A percentile compares a stretch with the other conserved stretches of the same genome.
These are phyloP conservation scores for Brasenia schreberi DNA, from an alignment of 164 flowering plant species.

Conservation along the genomic window DNA sequence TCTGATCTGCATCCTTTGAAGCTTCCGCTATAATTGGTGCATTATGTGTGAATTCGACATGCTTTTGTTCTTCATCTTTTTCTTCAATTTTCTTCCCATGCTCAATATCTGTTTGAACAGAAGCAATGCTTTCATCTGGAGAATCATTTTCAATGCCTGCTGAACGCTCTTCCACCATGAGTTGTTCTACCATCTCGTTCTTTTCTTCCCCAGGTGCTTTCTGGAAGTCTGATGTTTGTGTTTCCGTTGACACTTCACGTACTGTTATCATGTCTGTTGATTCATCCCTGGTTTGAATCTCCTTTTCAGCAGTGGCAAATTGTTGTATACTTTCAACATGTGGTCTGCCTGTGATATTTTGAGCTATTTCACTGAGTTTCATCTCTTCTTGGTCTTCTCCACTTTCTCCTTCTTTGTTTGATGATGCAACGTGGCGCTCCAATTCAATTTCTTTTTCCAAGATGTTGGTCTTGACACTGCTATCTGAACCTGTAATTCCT, in stretches of 20 bases:
- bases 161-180: constrained; percentile 9
- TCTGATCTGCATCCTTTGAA: constrained; percentile 34
- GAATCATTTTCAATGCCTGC: constrained; percentile 6
- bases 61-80: constrained; percentile 24
- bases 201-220: constrained; percentile 19
- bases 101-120: constrained; percentile 16
- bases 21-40: constrained; percentile 51
- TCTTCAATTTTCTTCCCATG: constrained; percentile 23
- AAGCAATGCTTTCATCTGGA: constrained; percentile 15
- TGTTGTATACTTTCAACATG: too few species aligned
- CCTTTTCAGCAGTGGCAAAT: not conserved
- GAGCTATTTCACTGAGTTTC: not conserved
- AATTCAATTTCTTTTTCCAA: constrained; percentile 8
- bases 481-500: not conserved
- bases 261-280: constrained; percentile 6
- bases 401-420: constrained; percentile 1
- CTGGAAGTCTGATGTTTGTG: constrained; percentile 15
- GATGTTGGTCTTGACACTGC: constrained; percentile 1
- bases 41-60: constrained; percentile 25
- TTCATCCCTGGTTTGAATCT: constrained; percentile 5
- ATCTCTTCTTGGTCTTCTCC: constrained; percentile 5
- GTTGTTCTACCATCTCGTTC: constrained; percentile 5
- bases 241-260: constrained; percentile 1
- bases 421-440: constrained; percentile 5
- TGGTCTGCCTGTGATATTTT: too few species aligned